These are phyloP conservation scores for Cyberlindnera xishuangbannaensis DNA, from an alignment of 805 yeast species.

Conservation along the genomic window DNA sequence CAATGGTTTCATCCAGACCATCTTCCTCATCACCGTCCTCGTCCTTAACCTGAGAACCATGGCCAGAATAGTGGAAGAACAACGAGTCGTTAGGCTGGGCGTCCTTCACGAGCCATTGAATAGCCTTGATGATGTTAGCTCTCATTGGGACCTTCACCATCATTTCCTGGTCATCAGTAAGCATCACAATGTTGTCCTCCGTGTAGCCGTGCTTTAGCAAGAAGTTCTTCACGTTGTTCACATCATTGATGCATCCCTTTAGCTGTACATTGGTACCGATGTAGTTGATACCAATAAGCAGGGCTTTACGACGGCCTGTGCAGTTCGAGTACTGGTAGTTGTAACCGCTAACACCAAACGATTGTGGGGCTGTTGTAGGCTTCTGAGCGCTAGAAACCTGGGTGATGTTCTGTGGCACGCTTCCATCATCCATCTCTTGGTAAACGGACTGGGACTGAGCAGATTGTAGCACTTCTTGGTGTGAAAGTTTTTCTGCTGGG, in stretches of 20 bases:
- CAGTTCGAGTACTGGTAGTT: slow-evolving; percentile 60
- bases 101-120: slow-evolving; percentile 73
- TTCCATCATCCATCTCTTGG: slow-evolving; percentile 8
- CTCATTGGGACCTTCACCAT: slow-evolving; percentile 54
- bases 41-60: slow-evolving; percentile 73
- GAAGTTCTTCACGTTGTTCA: slow-evolving; percentile 38
- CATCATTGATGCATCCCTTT: slow-evolving; percentile 81
- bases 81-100: slow-evolving; percentile 75
- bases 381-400: slow-evolving; percentile 4
- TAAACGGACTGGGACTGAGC: slow-evolving; percentile 16
- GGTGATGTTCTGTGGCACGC: background rate
- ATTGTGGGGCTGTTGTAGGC: slow-evolving; percentile 13
- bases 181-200: slow-evolving; percentile 50
- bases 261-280: slow-evolving; percentile 55
- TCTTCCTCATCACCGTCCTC: slow-evolving; percentile 69
- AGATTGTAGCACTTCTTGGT: slow-evolving; percentile 8
- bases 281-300: slow-evolving; percentile 75
- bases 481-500: slow-evolving; percentile 12
- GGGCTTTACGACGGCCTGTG: slow-evolving; percentile 67
- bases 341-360: slow-evolving; percentile 10
- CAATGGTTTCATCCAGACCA: slow-evolving; percentile 66
- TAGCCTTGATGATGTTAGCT: slow-evolving; percentile 67
- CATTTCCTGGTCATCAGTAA: slow-evolving; percentile 51
- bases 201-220: slow-evolving; percentile 41
- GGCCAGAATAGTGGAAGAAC: slow-evolving; percentile 83